Conservation (phyloP, 768 basidiomycete species). For the Termitomyces sp. region DNA sequence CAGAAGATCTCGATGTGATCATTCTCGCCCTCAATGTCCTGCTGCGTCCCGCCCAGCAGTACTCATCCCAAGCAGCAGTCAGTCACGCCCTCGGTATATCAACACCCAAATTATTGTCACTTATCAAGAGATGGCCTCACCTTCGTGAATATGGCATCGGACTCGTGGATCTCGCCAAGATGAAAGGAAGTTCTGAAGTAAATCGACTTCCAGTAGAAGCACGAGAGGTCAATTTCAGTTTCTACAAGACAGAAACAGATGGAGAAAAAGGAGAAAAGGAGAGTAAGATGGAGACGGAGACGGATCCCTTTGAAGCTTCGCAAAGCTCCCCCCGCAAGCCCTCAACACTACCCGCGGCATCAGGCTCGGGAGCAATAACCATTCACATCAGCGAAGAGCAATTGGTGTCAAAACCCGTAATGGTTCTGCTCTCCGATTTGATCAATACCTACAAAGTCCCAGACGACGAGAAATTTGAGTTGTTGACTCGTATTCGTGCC, state of each 20-base stretch:
- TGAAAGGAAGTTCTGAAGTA: conserved; percentile 44
- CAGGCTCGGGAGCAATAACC: conserved; percentile 46
- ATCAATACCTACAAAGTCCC: conserved; percentile 66
- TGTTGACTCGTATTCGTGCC: conserved; percentile 80
- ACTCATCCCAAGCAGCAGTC: conserved; percentile 81
- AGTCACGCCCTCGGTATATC: conserved; percentile 80
- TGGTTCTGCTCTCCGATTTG: conserved; percentile 72
- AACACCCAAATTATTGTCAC: conserved; percentile 71
- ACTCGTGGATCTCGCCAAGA: conserved; percentile 65
- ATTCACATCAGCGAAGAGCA: conserved; percentile 60
- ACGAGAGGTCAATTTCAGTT: conserved; percentile 75
- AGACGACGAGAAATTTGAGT: conserved; percentile 80
- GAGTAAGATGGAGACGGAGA: conserved; percentile 43
- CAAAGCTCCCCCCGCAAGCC: conserved; percentile 46
- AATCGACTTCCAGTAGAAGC: conserved; percentile 66
- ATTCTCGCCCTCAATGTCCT: conserved; percentile 79
- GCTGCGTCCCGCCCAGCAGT: conserved; percentile 92
- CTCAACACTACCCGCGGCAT: conserved; percentile 21
- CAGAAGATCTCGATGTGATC: conserved; percentile 86
- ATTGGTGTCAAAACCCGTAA: conserved; percentile 55
- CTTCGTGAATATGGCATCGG: conserved; percentile 76
- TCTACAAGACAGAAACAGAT: conserved; percentile 58
- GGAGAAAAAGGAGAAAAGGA: conserved; percentile 32
- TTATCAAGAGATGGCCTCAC: conserved; percentile 82
- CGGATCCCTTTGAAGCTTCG: conserved; percentile 34